Conservation (phyloP, 108 stramenopile genomes). For the Phaeodactylum tricornutum region DNA sequence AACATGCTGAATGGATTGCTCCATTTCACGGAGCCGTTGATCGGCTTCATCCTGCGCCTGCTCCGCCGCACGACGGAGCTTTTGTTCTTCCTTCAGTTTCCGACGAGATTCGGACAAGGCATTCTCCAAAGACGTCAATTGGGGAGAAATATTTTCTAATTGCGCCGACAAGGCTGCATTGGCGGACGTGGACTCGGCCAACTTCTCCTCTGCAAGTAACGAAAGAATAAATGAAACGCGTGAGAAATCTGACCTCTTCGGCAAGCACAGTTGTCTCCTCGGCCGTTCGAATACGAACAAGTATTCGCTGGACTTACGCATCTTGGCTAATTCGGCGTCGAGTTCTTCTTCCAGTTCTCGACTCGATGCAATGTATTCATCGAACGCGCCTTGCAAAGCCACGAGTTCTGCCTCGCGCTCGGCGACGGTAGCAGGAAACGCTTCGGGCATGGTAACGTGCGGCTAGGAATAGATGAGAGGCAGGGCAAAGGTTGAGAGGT, state of each 20-base stretch:
- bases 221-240: conserved; percentile 5
- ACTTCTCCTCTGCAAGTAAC: conserved; percentile 53
- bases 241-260: neutral
- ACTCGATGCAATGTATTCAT: conserved; percentile 80
- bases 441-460: conserved; percentile 8
- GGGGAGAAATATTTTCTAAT: conserved; percentile 75
- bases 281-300: too few relatives aligned
- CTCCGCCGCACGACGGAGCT: conserved; percentile 64
- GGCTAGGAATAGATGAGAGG: too few relatives aligned
- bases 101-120: conserved; percentile 45
- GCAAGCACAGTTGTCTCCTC: neutral
- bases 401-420: conserved; percentile 82
- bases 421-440: conserved; percentile 31
- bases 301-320: conserved; percentile 51
- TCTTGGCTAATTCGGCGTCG: conserved; percentile 83
- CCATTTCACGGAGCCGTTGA: conserved; percentile 52
- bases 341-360: conserved; percentile 83
- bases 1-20: conserved; percentile 48
- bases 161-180: conserved; percentile 77
- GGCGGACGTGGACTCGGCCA: conserved; percentile 67
- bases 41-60: conserved; percentile 71
- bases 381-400: conserved; percentile 79
- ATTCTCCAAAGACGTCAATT: conserved; percentile 64
- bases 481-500: too few relatives aligned
- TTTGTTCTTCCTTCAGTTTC: conserved; percentile 53